Evolutionary conservation across 345 rosid genomes (phyloP).

Genomic region (Eucalyptus sideroxylon): DNA sequence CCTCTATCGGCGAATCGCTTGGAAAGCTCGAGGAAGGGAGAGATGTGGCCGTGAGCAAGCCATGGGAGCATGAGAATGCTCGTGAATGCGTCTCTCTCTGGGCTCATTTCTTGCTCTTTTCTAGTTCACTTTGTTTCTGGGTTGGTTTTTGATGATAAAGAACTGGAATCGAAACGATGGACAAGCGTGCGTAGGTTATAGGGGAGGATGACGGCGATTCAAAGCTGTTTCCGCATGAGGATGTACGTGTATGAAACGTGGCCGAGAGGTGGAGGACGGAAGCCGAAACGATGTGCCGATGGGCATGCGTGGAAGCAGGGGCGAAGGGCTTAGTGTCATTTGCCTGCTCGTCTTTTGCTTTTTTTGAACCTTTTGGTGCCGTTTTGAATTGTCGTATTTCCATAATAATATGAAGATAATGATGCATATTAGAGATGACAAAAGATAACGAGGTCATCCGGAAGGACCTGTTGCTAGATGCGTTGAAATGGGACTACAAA

Average conservation of each 20-base stretch:
- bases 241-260: neutral
- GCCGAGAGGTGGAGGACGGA: neutral
- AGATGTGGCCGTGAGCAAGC: conserved; percentile 2
- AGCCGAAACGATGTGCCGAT: neutral
- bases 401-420: too few relatives aligned
- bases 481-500: too few relatives aligned
- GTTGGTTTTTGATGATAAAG: neutral
- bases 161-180: neutral
- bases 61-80: conserved; percentile 7
- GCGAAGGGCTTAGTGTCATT: neutral
- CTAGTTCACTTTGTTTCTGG: neutral
- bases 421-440: too few relatives aligned
- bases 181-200: neutral
- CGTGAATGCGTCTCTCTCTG: neutral
- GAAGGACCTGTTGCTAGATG: too few relatives aligned
- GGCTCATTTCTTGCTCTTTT: neutral
- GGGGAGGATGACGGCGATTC: neutral
- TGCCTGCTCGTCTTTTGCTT: neutral
- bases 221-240: neutral
- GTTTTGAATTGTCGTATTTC: too few relatives aligned
- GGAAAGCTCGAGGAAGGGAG: neutral
- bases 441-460: too few relatives aligned
- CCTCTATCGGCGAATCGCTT: conserved; percentile 1
- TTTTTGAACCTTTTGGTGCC: too few relatives aligned
- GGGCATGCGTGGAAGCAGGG: neutral